A percentile compares a stretch with the other conserved stretches of the same genome.
Evolutionary conservation across 2,329 filamentous ascomycete species (phyloP).

Genomic region (Pezicula rhizophila): DNA sequence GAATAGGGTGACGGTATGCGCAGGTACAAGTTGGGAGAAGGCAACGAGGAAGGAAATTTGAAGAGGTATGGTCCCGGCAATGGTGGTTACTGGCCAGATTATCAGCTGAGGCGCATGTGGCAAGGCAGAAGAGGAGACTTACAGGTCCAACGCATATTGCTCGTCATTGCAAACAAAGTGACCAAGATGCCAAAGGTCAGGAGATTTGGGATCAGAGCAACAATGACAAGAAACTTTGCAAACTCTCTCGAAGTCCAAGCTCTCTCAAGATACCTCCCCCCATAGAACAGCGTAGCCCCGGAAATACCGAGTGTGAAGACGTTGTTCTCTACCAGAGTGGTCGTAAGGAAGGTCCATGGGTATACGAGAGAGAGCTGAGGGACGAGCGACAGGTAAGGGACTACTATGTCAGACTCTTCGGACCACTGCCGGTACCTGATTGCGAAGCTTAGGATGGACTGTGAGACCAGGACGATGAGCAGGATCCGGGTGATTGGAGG

Average conservation of each 20-base stretch:
- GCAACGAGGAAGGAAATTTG: constrained; percentile 93
- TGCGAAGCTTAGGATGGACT: constrained; percentile 77
- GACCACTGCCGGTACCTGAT: constrained; percentile 69
- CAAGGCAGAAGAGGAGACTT: constrained; percentile 28
- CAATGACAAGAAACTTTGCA: constrained; percentile 78
- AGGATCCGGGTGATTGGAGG: constrained; percentile 83
- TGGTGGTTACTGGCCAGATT: constrained; percentile 60
- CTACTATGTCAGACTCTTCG: constrained; percentile 57
- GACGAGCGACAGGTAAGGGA: constrained; percentile 83
- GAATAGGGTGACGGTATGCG: constrained; percentile 93
- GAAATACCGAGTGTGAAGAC: constrained; percentile 78
- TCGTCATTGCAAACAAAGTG: constrained; percentile 64
- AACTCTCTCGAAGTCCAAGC: constrained; percentile 93
- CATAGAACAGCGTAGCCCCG: constrained; percentile 76
- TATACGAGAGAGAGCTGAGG: constrained; percentile 79
- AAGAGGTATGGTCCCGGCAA: constrained; percentile 82
- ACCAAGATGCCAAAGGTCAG: constrained; percentile 69
- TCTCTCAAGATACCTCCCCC: constrained; percentile 88
- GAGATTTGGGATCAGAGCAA: constrained; percentile 74
- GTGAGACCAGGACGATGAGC: constrained; percentile 65
- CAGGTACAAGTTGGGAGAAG: constrained; percentile 94
- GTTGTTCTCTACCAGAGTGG: constrained; percentile 88
- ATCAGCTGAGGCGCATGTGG: constrained; percentile 27
- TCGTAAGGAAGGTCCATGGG: constrained; percentile 86
- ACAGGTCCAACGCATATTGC: constrained; percentile 63